Evolutionary conservation across 2,329 filamentous ascomycete species (phyloP).

Genomic region (Fonsecaea pugnacius): DNA sequence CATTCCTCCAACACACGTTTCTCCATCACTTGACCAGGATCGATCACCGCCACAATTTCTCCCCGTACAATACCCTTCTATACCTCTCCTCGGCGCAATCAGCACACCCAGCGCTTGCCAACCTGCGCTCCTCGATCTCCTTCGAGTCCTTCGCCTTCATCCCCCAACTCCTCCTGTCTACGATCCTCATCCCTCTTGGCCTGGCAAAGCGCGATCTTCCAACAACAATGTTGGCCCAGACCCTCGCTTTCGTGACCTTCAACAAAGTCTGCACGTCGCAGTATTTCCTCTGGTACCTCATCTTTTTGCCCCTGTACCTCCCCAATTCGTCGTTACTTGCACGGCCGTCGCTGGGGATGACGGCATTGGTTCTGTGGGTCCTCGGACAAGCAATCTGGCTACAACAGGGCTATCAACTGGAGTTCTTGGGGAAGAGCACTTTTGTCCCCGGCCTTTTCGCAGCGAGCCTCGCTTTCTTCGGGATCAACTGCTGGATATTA

Average conservation of each 20-base stretch:
- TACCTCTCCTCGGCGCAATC: slow-evolving; percentile 77
- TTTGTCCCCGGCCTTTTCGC: slow-evolving; percentile 85
- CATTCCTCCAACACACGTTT: slow-evolving; percentile 88
- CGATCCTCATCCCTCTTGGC: slow-evolving; percentile 71
- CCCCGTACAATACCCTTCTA: slow-evolving; percentile 88
- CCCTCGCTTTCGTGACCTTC: slow-evolving; percentile 94
- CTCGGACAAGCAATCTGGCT: slow-evolving; percentile 68
- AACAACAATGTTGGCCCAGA: slow-evolving; percentile 85
- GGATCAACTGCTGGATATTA: slow-evolving; percentile 84
- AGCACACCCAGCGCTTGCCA: slow-evolving; percentile 40
- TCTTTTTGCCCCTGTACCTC: slow-evolving; percentile 89
- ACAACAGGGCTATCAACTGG: slow-evolving; percentile 73
- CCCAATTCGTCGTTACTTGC: slow-evolving; percentile 71
- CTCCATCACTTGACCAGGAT: slow-evolving; percentile 90
- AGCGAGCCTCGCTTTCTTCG: slow-evolving; percentile 77
- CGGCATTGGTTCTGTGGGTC: slow-evolving; percentile 74
- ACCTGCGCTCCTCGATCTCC: slow-evolving; percentile 44
- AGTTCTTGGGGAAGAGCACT: slow-evolving; percentile 79
- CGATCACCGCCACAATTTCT: slow-evolving; percentile 98
- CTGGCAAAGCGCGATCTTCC: slow-evolving; percentile 57
- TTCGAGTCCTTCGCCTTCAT: slow-evolving; percentile 85
- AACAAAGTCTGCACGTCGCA: slow-evolving; percentile 99
- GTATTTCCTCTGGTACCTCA: slow-evolving; percentile 99
- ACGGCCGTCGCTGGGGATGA: slow-evolving; percentile 63
- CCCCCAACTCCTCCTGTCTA: slow-evolving; percentile 81